These are phyloP conservation scores for Phytopythium chamaehyphon DNA, from an alignment of 352 stramenopile species.

Conservation along the genomic window DNA sequence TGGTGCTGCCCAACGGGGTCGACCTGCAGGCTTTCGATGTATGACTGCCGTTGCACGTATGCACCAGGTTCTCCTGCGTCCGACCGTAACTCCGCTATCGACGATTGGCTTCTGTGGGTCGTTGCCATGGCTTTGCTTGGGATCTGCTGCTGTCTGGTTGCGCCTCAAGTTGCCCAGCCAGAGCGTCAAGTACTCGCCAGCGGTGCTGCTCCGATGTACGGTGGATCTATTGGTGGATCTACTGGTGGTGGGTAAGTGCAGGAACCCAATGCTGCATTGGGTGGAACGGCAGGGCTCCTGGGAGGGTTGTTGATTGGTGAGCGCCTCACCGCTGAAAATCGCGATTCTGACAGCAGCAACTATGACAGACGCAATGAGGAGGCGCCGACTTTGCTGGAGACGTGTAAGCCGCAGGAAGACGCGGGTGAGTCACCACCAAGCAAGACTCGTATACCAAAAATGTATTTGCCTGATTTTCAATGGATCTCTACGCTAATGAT, in stretches of 20 bases:
- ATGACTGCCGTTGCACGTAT: too few relatives aligned
- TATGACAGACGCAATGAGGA: too few relatives aligned
- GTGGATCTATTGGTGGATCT: background rate
- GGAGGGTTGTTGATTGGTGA: conserved; percentile 40
- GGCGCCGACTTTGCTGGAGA: too few relatives aligned
- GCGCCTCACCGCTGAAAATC: conserved; percentile 3
- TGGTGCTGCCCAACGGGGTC: conserved; percentile 44
- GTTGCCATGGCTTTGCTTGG: conserved; percentile 22
- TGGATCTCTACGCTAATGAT: too few relatives aligned
- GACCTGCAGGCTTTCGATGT: conserved; percentile 20
- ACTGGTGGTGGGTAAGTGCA: conserved; percentile 33
- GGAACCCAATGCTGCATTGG: conserved; percentile 39
- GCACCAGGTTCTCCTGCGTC: conserved; percentile 46
- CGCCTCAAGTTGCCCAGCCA: conserved; percentile 18
- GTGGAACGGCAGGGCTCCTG: conserved; percentile 39
- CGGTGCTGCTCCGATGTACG: conserved; percentile 11
- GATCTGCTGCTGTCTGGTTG: conserved; percentile 21
- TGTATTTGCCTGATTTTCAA: too few relatives aligned
- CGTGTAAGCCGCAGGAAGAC: too few relatives aligned
- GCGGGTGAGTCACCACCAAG: too few relatives aligned
- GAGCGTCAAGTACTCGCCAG: conserved; percentile 5
- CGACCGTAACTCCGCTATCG: conserved; percentile 13
- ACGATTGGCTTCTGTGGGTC: conserved; percentile 42
- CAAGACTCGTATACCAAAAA: too few relatives aligned
- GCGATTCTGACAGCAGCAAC: too few relatives aligned